Base-by-base conservation (phyloP, 768 basidiomycete species). In the Pleurotus giganteus region DNA sequence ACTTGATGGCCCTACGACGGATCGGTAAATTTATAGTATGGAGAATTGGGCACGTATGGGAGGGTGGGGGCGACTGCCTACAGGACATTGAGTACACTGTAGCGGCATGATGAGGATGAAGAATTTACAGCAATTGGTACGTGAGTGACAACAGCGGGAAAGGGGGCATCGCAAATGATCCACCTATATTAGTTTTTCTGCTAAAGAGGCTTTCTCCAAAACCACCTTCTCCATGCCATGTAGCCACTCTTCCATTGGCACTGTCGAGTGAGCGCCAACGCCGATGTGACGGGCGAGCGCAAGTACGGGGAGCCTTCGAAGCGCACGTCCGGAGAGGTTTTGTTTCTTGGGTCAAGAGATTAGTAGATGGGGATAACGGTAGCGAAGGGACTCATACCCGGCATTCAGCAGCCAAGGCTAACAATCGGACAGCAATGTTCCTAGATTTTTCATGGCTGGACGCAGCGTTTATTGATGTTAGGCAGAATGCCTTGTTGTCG, bases 261-360 rank as follows among this genome's bases (percentile, higher is more conserved):
- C 73, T 15, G 65, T 63, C 51, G 34, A 8, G n/a, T 53, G 28
- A 37, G 43, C 26, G 19, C 42, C 41, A 53, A 77, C 69, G 26
- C 86, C 81, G 47, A 98, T 85, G 65, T 93, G 87, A 6, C 83
- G 79, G 3, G 96, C 92, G 43, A 97, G 84, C 1, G 95, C 92
- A 17, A 98, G 82, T 43, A 98, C 93, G 2, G 97, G 97, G n/a
- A 99, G 77, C 5, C 94, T 85, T 11, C 97, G 84, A 11, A 99
- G 78, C 1, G 91, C 87, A 31, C 97, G 86, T 12, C 97, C 97
- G 13, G 95, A 97, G 78, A 98, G 84, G n/a, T 81, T 81, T 66
- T 93, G 85, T 15, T 68, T 67, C 88, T 90, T 53, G 13, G 27
- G 9, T 45, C 21, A 45, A 5, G 9, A 19, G 13, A 52, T 37